Percentiles rank a stretch among this genome's conserved stretches.
Evolutionary conservation across 306 rosid genomes (phyloP).

Genomic region (Begonia loranthoides): DNA sequence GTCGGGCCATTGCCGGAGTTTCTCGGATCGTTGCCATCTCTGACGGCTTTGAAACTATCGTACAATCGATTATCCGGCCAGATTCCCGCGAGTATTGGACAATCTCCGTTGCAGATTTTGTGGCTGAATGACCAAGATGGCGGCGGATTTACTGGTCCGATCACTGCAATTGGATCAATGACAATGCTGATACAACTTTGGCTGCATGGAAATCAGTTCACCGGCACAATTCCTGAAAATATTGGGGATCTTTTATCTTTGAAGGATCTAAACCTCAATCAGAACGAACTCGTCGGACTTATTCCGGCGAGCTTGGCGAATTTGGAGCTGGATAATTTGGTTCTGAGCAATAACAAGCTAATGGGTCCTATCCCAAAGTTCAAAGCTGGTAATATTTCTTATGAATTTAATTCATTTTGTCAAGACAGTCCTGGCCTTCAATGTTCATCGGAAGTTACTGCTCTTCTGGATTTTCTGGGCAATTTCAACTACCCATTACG

Average conservation of each 20-base stretch:
- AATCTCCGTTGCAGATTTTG: constrained; percentile 50
- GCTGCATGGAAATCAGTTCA: constrained; percentile 73
- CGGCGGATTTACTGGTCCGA: constrained; percentile 43
- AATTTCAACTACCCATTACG: constrained; percentile 40
- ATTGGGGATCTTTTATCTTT: constrained; percentile 53
- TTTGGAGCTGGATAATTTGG: constrained; percentile 48
- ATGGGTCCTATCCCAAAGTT: constrained; percentile 75
- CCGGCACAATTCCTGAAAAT: constrained; percentile 44
- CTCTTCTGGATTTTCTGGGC: constrained; percentile 48
- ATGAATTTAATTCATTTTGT: constrained; percentile 43
- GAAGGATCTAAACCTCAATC: constrained; percentile 56
- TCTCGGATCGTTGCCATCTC: constrained; percentile 47
- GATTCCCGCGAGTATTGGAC: constrained; percentile 43
- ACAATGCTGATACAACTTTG: constrained; percentile 42
- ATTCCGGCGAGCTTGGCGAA: constrained; percentile 43
- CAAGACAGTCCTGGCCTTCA: constrained; percentile 37
- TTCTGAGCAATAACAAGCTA: constrained; percentile 49
- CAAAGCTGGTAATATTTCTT: constrained; percentile 34
- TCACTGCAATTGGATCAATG: constrained; percentile 54
- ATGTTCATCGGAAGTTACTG: constrained; percentile 44
- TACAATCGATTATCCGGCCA: constrained; percentile 35
- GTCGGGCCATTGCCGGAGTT: constrained; percentile 58
- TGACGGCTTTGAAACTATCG: constrained; percentile 46
- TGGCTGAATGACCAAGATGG: constrained; percentile 74
- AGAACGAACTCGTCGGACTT: constrained; percentile 52